Conservation (phyloP, 2,329 filamentous ascomycete species). For the Dactylonectria estremocensis region DNA sequence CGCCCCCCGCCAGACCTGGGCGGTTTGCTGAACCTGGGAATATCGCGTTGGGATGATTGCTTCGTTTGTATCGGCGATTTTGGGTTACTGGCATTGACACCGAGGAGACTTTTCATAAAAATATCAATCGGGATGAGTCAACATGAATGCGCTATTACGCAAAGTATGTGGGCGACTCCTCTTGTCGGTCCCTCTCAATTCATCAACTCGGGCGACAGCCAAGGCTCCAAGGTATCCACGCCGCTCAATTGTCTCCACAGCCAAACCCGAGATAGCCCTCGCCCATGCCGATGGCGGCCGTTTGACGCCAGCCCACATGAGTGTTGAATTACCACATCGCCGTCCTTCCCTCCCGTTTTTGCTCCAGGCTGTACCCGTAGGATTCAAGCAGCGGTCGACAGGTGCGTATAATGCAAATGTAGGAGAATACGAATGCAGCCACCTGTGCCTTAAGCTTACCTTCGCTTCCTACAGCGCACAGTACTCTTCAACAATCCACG, state of each 20-base stretch:
- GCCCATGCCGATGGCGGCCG: conserved; percentile 37
- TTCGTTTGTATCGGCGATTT: too few relatives aligned
- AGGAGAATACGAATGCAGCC: background rate
- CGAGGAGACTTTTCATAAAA: background rate
- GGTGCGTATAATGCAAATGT: background rate
- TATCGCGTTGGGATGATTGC: too few relatives aligned
- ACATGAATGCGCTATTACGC: too few relatives aligned
- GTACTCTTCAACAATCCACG: background rate
- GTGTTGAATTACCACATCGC: background rate
- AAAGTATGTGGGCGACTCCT: background rate
- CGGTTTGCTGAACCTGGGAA: too few relatives aligned
- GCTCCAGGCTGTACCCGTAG: too few relatives aligned
- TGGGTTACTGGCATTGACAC: too few relatives aligned
- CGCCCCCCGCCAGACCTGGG: too few relatives aligned
- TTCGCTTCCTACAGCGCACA: background rate
- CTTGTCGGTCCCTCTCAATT: background rate
- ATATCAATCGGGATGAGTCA: background rate
- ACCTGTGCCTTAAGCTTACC: background rate
- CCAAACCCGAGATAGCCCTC: conserved; percentile 18
- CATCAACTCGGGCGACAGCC: background rate
- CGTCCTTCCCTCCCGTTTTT: background rate
- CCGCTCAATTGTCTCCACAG: conserved; percentile 3
- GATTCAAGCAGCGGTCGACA: background rate
- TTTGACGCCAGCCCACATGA: conserved; percentile 35
- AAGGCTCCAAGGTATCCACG: conserved; percentile 1